phyloP scores from a whole-genome alignment of 1,139 yeast genomes.

The Fermentozyma sake region DNA sequence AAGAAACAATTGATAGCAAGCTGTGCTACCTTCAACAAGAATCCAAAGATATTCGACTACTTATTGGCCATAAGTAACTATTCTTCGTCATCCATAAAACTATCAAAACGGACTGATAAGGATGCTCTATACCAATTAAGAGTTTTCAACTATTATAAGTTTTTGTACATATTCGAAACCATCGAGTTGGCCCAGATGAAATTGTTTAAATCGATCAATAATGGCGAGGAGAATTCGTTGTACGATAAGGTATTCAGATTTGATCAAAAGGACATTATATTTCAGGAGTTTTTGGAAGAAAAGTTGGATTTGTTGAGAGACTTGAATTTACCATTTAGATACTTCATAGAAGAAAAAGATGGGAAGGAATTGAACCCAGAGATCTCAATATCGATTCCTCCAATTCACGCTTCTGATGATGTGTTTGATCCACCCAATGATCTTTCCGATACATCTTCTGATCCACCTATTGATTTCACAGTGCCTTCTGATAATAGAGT shows the following conservation, averaged over 20 bases:
- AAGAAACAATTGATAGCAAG: conserved; percentile 35
- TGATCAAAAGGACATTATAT: conserved; percentile 35
- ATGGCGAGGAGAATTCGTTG: conserved; percentile 26
- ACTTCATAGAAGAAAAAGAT: conserved; percentile 25
- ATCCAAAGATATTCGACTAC: conserved; percentile 36
- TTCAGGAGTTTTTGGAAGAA: conserved; percentile 34
- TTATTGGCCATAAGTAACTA: conserved; percentile 43
- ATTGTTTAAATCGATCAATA: conserved; percentile 23
- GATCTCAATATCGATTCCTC: too few relatives aligned
- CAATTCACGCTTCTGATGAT: too few relatives aligned
- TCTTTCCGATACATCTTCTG: too few relatives aligned
- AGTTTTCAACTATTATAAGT: conserved; percentile 40
- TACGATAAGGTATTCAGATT: conserved; percentile 39
- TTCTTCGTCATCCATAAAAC: conserved; percentile 34
- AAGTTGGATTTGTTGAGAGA: conserved; percentile 25
- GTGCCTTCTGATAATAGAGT: too few relatives aligned
- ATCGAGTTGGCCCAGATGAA: conserved; percentile 32
- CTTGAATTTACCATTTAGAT: conserved; percentile 24
- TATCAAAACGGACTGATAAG: conserved; percentile 34
- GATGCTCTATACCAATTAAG: conserved; percentile 37
- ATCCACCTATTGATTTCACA: too few relatives aligned
- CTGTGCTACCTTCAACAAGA: conserved; percentile 23
- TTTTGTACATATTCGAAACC: conserved; percentile 28
- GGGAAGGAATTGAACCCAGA: conserved; percentile 1
- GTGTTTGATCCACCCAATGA: too few relatives aligned